A percentile compares a stretch with the other conserved stretches of the same genome.
Evolutionary conservation across 176 grass and related monocot genomes (phyloP).

Genomic region (Tuctoria greenei): DNA sequence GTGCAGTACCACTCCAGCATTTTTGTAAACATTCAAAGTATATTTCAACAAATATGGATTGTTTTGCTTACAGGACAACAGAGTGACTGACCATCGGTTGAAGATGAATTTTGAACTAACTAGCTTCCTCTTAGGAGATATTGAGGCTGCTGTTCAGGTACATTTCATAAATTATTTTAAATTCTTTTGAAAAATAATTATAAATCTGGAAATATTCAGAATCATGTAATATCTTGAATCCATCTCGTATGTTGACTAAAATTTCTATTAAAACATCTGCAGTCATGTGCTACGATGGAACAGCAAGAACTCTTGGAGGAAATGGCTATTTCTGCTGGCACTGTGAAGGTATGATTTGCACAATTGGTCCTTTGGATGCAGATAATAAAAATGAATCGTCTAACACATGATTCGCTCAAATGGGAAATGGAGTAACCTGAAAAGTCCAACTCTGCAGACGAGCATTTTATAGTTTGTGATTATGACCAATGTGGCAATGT

Average conservation of each 20-base stretch:
- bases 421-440: slow-evolving; percentile 12
- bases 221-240: neutral
- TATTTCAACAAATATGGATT: slow-evolving; percentile 12
- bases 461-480: neutral
- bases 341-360: slow-evolving; percentile 18
- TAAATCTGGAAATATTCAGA: slow-evolving; percentile 3
- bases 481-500: slow-evolving; percentile 4
- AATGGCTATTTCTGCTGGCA: slow-evolving; percentile 53
- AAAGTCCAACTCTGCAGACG: neutral
- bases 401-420: neutral
- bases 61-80: slow-evolving; percentile 70
- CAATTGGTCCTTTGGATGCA: neutral
- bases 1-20: neutral
- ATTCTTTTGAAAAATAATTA: neutral
- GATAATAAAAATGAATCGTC: neutral
- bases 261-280: slow-evolving; percentile 12
- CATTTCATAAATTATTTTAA: slow-evolving; percentile 1
- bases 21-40: slow-evolving; percentile 13
- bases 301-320: slow-evolving; percentile 94
- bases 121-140: slow-evolving; percentile 78
- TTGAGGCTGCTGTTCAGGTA: slow-evolving; percentile 85
- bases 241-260: neutral
- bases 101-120: slow-evolving; percentile 93
- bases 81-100: slow-evolving; percentile 83
- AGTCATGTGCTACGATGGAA: slow-evolving; percentile 76